Evolutionary conservation across 768 basidiomycete species (phyloP).

Genomic region (Asterophora lycoperdoides): DNA sequence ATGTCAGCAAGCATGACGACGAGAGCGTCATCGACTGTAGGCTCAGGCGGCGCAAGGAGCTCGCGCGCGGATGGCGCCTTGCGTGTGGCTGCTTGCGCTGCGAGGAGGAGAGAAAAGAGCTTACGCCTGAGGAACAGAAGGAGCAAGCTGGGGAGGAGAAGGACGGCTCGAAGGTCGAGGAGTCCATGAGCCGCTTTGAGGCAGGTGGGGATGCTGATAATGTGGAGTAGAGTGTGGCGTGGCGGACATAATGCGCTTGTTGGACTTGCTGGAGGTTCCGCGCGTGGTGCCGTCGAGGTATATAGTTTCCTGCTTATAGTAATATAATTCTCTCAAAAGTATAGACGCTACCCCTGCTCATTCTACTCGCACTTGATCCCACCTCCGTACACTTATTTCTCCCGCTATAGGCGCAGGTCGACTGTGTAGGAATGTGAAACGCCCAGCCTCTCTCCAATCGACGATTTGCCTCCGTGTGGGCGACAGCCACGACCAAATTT

Average conservation of each 20-base stretch:
- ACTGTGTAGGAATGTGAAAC: too few species aligned
- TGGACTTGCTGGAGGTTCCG: not conserved
- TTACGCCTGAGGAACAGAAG: slow-evolving; percentile 30
- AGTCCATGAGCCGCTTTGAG: slow-evolving; percentile 24
- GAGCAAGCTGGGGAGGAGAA: slow-evolving; percentile 29
- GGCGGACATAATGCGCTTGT: not conserved
- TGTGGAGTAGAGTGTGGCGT: slow-evolving; percentile 11
- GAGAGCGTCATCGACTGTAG: slow-evolving; percentile 56
- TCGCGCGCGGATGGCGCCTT: slow-evolving; percentile 80
- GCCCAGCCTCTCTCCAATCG: too few species aligned
- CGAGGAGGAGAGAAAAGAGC: slow-evolving; percentile 43
- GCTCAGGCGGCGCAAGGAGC: slow-evolving; percentile 63
- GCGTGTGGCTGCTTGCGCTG: slow-evolving; percentile 71
- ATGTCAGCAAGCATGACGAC: slow-evolving; percentile 50
- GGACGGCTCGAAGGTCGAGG: slow-evolving; percentile 52
- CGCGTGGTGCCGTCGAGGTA: not conserved
- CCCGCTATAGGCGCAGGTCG: too few species aligned
- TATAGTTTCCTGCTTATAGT: not conserved
- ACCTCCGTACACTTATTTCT: too few species aligned
- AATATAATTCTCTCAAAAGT: slow-evolving; percentile 1
- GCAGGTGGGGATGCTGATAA: slow-evolving; percentile 12
- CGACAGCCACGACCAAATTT: too few species aligned
- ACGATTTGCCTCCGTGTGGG: too few species aligned
- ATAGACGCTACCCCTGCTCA: not conserved
- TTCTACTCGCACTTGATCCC: too few species aligned